phyloP scores from a whole-genome alignment of 2,329 filamentous ascomycete genomes.

The Pseudogymnoascus sp. region DNA sequence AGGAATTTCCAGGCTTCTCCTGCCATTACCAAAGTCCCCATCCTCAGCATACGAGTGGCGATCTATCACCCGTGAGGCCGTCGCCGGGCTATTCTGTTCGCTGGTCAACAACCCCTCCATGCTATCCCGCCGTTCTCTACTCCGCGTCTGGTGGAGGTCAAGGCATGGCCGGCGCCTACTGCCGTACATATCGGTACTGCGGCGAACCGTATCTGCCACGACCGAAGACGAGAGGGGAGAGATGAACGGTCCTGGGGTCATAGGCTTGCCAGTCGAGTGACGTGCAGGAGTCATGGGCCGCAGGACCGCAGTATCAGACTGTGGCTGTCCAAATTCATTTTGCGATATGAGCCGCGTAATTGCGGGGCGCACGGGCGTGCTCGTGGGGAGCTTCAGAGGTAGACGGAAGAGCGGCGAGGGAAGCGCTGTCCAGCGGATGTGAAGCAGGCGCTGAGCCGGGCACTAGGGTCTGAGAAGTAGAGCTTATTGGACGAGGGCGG shows the following conservation, averaged over 20 bases:
- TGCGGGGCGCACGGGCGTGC: constrained; percentile 20
- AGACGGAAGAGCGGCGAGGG: background rate
- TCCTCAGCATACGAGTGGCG: constrained; percentile 1
- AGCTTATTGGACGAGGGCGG: background rate
- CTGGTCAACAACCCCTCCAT: background rate
- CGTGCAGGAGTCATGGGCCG: constrained; percentile 35
- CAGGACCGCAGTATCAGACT: constrained; percentile 33
- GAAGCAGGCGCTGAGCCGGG: constrained; percentile 24
- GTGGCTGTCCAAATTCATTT: constrained; percentile 25
- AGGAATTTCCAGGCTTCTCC: background rate
- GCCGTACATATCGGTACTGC: constrained; percentile 37
- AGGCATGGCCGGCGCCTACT: constrained; percentile 14
- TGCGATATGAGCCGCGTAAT: constrained; percentile 24
- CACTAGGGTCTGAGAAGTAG: background rate
- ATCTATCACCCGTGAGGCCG: background rate
- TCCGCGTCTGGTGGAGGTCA: background rate
- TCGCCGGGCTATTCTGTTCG: background rate
- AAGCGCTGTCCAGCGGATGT: constrained; percentile 16
- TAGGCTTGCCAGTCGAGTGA: constrained; percentile 43
- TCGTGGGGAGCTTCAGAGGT: constrained; percentile 19
- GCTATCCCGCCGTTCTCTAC: background rate
- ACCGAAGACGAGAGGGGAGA: constrained; percentile 55
- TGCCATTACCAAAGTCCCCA: background rate
- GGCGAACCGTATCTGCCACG: constrained; percentile 58
- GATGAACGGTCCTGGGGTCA: constrained; percentile 52